Base-by-base conservation (phyloP, 2,329 filamentous ascomycete genomes). In the Fusarium sterilihyphosum region DNA sequence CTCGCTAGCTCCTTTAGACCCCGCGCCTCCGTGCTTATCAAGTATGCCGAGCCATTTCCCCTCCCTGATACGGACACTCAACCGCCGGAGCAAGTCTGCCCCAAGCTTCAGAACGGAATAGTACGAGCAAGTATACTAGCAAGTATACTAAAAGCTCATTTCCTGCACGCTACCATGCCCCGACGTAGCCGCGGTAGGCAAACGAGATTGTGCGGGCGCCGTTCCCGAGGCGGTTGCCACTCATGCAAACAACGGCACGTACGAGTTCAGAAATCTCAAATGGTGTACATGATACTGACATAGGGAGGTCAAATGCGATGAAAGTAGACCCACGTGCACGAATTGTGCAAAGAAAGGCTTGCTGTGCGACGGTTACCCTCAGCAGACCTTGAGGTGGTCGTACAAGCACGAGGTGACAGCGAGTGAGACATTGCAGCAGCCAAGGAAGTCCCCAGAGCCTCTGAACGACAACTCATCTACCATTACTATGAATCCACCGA, bases 391-490 rank as follows among this genome's bases (percentile, higher is more conserved):
- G n/a, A 37, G 50, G 9, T 53, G 50, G 50, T 53, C 50, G 1
- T 37, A 35, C 9, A 53, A 53, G 8, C 50, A 53, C n/a, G 31
- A 53, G 13, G 1, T 37, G 6, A 26, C 33, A 5, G 2, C n/a
- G 3, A 37, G 5, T 16, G 50, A 53, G n/a, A 26, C 13, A 37
- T 1, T 8, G 0, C n/a, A 22, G 4, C n/a, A 5, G 8, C 49
- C 35, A 2, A 11, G 5, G 3, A 26, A 20, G n/a, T 37, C 33
- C 0, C 49, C 12, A 6, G 6, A 20, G 17, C 1, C 31, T 52
- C 12, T 7, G 4, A 20, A 35, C 6, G 17, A 3, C 1, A 14
- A 6, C 29, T 1, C 14, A 9, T 9, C 9, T 5, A 8, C 0
- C 20, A 2, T 22, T 22, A 11, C 18, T 8, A 4, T n/a, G 10